A percentile compares a stretch with the other conserved stretches of the same genome.
Conservation (phyloP, 257 asterid species). For the Datura wrightii region DNA sequence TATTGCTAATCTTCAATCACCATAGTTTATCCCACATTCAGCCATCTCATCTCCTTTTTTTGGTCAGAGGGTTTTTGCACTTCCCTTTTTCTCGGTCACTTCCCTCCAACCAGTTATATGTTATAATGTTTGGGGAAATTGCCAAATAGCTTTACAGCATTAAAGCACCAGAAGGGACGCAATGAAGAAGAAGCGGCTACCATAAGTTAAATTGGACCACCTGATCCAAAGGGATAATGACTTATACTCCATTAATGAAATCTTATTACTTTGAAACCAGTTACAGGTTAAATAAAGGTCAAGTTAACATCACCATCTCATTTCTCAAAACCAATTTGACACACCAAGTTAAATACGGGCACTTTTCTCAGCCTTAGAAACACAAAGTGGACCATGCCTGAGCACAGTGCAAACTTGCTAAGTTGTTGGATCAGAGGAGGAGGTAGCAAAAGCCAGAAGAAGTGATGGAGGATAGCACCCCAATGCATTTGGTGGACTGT, state of each 20-base stretch:
- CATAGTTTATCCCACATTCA: slow-evolving; percentile 1
- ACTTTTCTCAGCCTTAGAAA: no score
- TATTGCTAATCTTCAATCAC: background rate
- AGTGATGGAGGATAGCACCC: no score
- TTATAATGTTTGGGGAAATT: background rate
- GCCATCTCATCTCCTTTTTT: background rate
- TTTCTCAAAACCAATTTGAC: background rate
- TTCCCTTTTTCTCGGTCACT: background rate
- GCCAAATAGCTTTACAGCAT: background rate
- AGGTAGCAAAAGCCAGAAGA: no score
- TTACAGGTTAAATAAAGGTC: background rate
- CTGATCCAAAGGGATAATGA: slow-evolving; percentile 19
- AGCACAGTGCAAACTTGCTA: no score
- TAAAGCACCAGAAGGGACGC: background rate
- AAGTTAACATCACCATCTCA: background rate
- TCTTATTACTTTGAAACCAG: background rate
- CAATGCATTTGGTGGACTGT: no score
- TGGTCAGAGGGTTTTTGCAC: background rate
- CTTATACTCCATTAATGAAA: background rate
- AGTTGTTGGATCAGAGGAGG: no score
- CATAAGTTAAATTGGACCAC: background rate
- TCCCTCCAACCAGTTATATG: background rate
- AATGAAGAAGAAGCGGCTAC: background rate
- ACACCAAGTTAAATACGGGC: no score
- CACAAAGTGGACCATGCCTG: no score